Evolutionary conservation across 352 stramenopile genomes (phyloP).

Genomic region (Globisporangium middletonii): DNA sequence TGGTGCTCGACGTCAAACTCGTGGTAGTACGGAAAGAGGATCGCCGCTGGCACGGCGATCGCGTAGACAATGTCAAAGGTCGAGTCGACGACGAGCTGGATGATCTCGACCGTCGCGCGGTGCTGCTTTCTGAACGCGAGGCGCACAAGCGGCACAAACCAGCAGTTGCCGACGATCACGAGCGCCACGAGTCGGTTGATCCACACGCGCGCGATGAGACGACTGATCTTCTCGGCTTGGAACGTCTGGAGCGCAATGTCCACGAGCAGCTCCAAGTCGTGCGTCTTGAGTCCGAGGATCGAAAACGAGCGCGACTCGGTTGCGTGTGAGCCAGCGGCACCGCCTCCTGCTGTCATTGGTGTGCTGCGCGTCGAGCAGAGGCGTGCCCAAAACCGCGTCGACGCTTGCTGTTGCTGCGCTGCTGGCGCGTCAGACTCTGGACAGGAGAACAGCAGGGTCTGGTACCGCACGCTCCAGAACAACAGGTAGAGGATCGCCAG

Average conservation of each 20-base stretch:
- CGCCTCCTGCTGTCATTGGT: not conserved
- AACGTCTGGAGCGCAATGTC: slow-evolving; percentile 11
- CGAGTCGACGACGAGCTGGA: slow-evolving; percentile 7
- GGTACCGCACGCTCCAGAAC: slow-evolving; percentile 6
- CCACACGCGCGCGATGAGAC: slow-evolving; percentile 12
- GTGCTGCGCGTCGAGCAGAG: no score
- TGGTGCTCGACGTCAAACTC: slow-evolving; percentile 4
- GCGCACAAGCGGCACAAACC: slow-evolving; percentile 15
- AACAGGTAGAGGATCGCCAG: slow-evolving; percentile 1
- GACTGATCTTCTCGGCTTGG: slow-evolving; percentile 11
- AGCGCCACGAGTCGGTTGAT: slow-evolving; percentile 14
- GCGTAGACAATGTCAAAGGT: slow-evolving; percentile 3
- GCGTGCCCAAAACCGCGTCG: not conserved
- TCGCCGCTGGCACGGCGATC: slow-evolving; percentile 4
- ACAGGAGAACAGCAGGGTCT: not conserved
- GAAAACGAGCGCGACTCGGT: not conserved
- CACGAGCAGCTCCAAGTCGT: slow-evolving; percentile 7
- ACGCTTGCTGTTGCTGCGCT: not conserved
- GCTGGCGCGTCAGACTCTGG: not conserved
- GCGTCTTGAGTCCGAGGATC: slow-evolving; percentile 1
- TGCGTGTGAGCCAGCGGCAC: no score
- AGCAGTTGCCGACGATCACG: slow-evolving; percentile 23
- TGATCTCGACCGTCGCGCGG: slow-evolving; percentile 4
- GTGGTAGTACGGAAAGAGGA: slow-evolving; percentile 10
- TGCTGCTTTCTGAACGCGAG: not conserved